Percentiles rank a stretch among this genome's conserved stretches.
Evolutionary conservation across 73 alveolate genomes (phyloP).

Genomic region (Paramecium pentaurelia): DNA sequence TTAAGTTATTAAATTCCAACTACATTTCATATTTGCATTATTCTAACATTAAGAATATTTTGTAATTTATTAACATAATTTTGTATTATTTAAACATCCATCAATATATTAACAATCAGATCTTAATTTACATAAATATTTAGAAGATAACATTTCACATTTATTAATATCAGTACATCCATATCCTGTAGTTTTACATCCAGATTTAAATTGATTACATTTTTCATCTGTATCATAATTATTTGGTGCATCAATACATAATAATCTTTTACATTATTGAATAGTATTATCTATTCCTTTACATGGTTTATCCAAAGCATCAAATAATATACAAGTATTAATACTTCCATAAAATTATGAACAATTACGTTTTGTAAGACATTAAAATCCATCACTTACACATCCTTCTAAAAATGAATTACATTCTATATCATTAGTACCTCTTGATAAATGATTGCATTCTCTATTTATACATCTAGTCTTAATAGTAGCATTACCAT

Average conservation of each 20-base stretch:
- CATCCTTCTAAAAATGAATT: background rate
- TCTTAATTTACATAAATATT: background rate
- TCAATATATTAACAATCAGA: background rate
- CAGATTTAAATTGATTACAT: background rate
- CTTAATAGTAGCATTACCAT: background rate
- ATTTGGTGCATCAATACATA: slow-evolving; percentile 25
- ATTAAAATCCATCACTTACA: background rate
- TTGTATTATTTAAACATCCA: background rate
- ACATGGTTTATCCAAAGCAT: slow-evolving; percentile 28
- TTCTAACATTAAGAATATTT: background rate
- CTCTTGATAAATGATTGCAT: background rate
- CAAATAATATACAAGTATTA: background rate
- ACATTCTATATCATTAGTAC: background rate
- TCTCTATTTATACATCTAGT: background rate
- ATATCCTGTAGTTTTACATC: slow-evolving; percentile 12
- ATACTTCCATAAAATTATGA: background rate
- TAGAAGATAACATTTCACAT: background rate
- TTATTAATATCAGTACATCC: slow-evolving; percentile 7
- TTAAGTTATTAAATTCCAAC: background rate
- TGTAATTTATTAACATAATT: background rate
- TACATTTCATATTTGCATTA: background rate
- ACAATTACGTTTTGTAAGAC: background rate
- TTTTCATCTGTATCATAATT: background rate
- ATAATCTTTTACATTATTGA: background rate
- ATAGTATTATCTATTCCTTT: background rate